Conservation (phyloP, 768 basidiomycete genomes). For the Lyophyllum atratum region DNA sequence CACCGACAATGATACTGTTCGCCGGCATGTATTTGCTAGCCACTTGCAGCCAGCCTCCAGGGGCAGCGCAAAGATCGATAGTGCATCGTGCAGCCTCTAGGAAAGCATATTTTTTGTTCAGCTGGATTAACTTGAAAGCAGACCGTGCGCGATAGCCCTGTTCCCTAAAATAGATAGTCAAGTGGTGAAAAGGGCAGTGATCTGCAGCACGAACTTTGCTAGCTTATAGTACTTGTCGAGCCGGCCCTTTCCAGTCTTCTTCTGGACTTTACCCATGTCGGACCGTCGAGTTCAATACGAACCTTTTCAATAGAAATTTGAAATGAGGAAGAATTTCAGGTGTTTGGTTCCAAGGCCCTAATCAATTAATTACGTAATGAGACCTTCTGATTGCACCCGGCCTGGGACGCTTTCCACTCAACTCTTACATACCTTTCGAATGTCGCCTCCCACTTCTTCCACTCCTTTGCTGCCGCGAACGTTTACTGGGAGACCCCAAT, state of each 20-base stretch:
- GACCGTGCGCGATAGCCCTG: slow-evolving; percentile 99
- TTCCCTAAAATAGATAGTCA: slow-evolving; percentile 58
- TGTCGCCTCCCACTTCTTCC: slow-evolving; percentile 25
- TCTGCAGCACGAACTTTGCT: slow-evolving; percentile 63
- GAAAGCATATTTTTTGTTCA: slow-evolving; percentile 97
- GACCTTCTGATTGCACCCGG: no score
- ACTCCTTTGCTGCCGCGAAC: slow-evolving; percentile 28
- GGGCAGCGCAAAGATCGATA: slow-evolving; percentile 98
- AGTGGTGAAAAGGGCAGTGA: slow-evolving; percentile 4
- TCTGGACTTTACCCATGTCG: slow-evolving; percentile 76
- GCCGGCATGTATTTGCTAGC: slow-evolving; percentile 97
- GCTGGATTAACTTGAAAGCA: slow-evolving; percentile 97
- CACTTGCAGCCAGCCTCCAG: slow-evolving; percentile 99
- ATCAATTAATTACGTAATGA: slow-evolving; percentile 5
- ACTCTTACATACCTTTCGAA: background rate
- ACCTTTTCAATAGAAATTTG: background rate
- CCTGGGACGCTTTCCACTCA: no score
- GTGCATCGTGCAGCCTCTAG: slow-evolving; percentile 88
- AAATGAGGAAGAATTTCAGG: slow-evolving; percentile 4
- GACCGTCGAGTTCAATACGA: background rate
- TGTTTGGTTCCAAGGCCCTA: slow-evolving; percentile 7
- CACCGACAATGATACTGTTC: slow-evolving; percentile 89
- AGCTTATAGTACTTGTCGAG: slow-evolving; percentile 98
- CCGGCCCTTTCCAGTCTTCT: slow-evolving; percentile 96
- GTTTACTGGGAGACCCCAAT: slow-evolving; percentile 9